Evolutionary conservation across 352 stramenopile genomes (phyloP), one percentile per base, ranked within the genome.

Genomic region (Pythium volutum): DNA sequence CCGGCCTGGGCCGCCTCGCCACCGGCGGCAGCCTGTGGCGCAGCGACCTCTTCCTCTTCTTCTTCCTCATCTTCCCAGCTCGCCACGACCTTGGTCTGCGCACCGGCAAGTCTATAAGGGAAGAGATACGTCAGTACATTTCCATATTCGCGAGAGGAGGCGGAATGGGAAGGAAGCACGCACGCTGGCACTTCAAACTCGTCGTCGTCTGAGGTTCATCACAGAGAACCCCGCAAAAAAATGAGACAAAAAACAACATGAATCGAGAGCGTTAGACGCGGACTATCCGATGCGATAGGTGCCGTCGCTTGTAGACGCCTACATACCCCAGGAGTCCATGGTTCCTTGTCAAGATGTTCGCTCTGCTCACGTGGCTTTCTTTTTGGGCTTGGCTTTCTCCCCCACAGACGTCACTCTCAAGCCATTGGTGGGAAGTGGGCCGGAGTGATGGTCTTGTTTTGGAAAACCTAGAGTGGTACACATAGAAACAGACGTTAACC

Each of bases 41-140:
- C 51, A 4, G 69, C 62, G n/a, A 65, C 67, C 25, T 69, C 66
- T 54, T 77, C 73, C 52, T 89, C 76, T 27, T 90, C 80, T 49
- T 89, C 83, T 52, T 93, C 82, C 56, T 89, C 81, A 53, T 93
- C 84, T 36, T 93, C 84, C 84, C 81, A 93, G 71, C 79, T 90
- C 47, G 70, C 70, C 12, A 56, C 64, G 22, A 84, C 74, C 39
- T 74, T 70, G 50, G 64, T 69, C 60, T 80, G 67, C 59, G 74
- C 64, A 31, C 59, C 65, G 43, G 84, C 72, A 36, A 71, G 61
- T 53, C 50, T 58, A 61, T 22, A 50, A n/a, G 14, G 22, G 55
- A 18, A 49, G 12, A 39, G 12, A 18, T 10, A 39, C 20, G 31
- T 59, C 51, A 54, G 23, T 47, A 20, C 27, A 18, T 23, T n/a